Conservation (phyloP, 2,329 filamentous ascomycete genomes). For the Talaromyces sp. region DNA sequence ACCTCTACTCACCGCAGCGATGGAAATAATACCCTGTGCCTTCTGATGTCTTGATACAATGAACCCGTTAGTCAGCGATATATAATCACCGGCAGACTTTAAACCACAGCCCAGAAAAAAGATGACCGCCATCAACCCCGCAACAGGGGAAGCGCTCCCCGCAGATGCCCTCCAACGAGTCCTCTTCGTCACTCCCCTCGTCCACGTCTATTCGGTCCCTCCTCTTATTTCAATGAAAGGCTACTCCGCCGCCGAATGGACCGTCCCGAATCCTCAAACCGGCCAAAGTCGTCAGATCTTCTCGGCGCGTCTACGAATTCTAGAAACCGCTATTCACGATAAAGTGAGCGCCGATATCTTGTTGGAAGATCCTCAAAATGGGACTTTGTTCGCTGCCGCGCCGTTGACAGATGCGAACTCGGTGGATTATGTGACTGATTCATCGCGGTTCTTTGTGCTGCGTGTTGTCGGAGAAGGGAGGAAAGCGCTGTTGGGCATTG, state of each 20-base stretch:
- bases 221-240: conserved; percentile 73
- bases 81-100: neutral
- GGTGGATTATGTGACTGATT: conserved; percentile 76
- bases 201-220: conserved; percentile 86
- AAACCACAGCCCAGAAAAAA: neutral
- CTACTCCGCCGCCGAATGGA: conserved; percentile 75
- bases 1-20: neutral
- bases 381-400: conserved; percentile 76
- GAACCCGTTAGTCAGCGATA: neutral
- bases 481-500: conserved; percentile 77
- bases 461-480: conserved; percentile 72
- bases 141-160: conserved; percentile 65
- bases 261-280: conserved; percentile 49
- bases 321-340: conserved; percentile 66
- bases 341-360: conserved; percentile 69
- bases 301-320: conserved; percentile 72
- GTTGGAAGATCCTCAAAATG: conserved; percentile 69
- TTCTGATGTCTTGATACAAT: neutral
- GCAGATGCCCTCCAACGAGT: conserved; percentile 77
- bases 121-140: conserved; percentile 55
- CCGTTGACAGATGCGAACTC: conserved; percentile 65
- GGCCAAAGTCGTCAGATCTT: conserved; percentile 71
- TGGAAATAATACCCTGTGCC: neutral
- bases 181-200: conserved; percentile 68
- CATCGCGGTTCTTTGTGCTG: conserved; percentile 78